Percentiles rank a stretch among this genome's conserved stretches.
Conservation (phyloP, 73 alveolate species). For the Urostyla sp. region DNA sequence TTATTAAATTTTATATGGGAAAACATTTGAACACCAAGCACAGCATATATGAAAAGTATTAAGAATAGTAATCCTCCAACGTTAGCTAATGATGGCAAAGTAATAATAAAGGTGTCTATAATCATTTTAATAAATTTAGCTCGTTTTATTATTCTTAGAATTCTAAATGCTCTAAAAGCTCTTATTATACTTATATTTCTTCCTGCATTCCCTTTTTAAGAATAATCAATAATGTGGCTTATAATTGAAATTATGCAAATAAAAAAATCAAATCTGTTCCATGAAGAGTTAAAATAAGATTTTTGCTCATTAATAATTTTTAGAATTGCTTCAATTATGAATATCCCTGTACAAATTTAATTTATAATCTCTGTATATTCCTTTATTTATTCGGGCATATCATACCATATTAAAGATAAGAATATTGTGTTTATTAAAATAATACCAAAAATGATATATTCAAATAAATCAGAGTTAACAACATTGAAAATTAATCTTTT, state of each 20-base stretch:
- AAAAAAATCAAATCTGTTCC: constrained; percentile 63
- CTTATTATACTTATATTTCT: neutral
- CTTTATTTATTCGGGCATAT: no score
- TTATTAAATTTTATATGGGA: neutral
- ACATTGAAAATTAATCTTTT: neutral
- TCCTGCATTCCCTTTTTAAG: no score
- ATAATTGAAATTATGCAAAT: constrained; percentile 78
- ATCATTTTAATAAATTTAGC: constrained; percentile 25
- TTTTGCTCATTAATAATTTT: no score
- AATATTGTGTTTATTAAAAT: neutral
- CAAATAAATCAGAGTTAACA: neutral
- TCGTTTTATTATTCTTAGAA: constrained; percentile 55
- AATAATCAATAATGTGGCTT: constrained; percentile 67
- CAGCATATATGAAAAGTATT: constrained; percentile 48
- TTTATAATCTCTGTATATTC: no score
- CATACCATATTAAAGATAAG: no score
- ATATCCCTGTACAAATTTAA: no score
- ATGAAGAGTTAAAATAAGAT: neutral
- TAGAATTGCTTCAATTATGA: no score
- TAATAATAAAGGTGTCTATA: constrained; percentile 60
- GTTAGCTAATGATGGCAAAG: constrained; percentile 56
- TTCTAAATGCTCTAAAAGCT: constrained; percentile 54
- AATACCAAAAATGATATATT: neutral
- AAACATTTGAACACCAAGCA: neutral
- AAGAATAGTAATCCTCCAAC: constrained; percentile 58